Conservation (phyloP, 2,329 filamentous ascomycete genomes). For the Lasiodiplodia gonubiensis region DNA sequence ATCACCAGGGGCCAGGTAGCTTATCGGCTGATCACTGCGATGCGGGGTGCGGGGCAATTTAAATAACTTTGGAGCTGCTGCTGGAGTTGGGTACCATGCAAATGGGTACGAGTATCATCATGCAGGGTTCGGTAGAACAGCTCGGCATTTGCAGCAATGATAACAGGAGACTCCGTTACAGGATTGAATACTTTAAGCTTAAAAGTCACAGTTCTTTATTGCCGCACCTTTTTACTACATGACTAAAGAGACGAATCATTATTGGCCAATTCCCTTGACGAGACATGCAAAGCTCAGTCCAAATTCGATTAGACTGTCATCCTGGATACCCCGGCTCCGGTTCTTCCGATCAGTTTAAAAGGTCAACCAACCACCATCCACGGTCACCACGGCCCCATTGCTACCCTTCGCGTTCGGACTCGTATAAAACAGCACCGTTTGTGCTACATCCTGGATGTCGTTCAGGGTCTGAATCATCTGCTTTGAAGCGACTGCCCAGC, state of each 20-base stretch:
- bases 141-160: neutral
- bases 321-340: neutral
- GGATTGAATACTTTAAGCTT: neutral
- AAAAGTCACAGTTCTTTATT: neutral
- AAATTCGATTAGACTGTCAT: no score
- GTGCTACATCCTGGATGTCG: slow-evolving; percentile 41
- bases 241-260: neutral
- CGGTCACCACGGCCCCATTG: slow-evolving; percentile 38
- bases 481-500: slow-evolving; percentile 32
- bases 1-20: neutral
- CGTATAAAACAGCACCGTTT: slow-evolving; percentile 40
- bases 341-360: slow-evolving; percentile 9
- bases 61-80: neutral
- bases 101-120: neutral
- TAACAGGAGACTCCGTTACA: neutral
- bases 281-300: no score
- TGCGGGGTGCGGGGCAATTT: neutral
- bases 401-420: slow-evolving; percentile 40
- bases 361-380: slow-evolving; percentile 26
- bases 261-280: neutral
- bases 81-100: neutral
- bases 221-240: neutral
- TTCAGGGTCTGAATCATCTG: slow-evolving; percentile 33
- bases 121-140: neutral
- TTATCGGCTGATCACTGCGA: neutral